Percentiles rank a stretch among this genome's conserved stretches.
phyloP scores from a whole-genome alignment of 768 basidiomycete species.

The Russula sp. region DNA sequence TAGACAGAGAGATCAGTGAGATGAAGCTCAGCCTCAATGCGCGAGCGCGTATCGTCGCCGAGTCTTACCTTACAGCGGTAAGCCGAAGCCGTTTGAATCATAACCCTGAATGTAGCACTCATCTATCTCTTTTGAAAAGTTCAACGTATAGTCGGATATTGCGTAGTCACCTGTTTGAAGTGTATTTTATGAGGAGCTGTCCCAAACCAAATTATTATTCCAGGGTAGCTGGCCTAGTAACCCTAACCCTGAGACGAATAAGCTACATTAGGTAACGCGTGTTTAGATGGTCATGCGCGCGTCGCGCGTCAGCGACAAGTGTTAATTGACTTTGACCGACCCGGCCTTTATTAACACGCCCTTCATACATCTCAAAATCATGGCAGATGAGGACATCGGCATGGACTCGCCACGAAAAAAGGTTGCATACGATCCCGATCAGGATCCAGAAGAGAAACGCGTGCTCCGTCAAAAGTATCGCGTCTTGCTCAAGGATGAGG shows the following conservation, averaged over 20 bases:
- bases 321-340: neutral
- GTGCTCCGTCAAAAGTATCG: slow-evolving; percentile 69
- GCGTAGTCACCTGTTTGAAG: slow-evolving; percentile 3
- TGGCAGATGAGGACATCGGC: slow-evolving; percentile 16
- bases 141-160: slow-evolving; percentile 23
- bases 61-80: slow-evolving; percentile 90
- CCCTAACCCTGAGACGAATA: slow-evolving; percentile 12
- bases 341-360: neutral
- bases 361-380: neutral
- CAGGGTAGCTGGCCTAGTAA: neutral
- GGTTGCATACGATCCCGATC: slow-evolving; percentile 73
- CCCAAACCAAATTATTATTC: neutral
- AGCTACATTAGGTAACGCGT: neutral
- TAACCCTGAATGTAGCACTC: neutral
- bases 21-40: slow-evolving; percentile 98
- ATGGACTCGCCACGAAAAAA: slow-evolving; percentile 18
- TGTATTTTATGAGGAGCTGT: slow-evolving; percentile 15
- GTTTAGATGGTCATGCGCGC: neutral
- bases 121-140: slow-evolving; percentile 13
- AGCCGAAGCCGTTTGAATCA: slow-evolving; percentile 27
- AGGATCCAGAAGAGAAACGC: slow-evolving; percentile 75
- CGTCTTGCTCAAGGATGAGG: slow-evolving; percentile 41
- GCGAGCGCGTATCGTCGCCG: slow-evolving; percentile 93
- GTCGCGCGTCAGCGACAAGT: neutral
- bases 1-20: slow-evolving; percentile 98